Evolutionary conservation across 331 rosid genomes (phyloP).

Genomic region (Ulmus americana): DNA sequence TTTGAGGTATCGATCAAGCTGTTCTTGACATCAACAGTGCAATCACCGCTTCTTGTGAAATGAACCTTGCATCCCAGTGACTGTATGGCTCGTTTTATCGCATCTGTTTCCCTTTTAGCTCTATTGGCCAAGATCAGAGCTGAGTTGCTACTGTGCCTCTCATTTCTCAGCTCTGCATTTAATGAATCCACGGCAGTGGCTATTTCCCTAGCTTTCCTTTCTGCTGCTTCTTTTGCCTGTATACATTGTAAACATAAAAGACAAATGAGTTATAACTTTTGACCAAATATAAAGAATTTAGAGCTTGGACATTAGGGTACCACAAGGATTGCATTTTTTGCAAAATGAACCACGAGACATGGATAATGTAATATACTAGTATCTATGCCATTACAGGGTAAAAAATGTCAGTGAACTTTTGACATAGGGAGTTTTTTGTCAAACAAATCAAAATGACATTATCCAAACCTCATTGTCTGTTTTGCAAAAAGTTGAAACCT

Average conservation of each 20-base stretch:
- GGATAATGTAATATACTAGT: no score
- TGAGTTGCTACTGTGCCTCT: conserved; percentile 57
- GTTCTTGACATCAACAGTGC: conserved; percentile 57
- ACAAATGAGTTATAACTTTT: neutral
- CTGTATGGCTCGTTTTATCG: conserved; percentile 77
- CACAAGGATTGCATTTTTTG: no score
- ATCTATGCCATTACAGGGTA: no score
- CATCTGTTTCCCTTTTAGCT: conserved; percentile 59
- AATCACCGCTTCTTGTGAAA: conserved; percentile 60
- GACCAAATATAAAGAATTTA: no score
- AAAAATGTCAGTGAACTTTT: no score
- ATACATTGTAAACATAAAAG: conserved; percentile 2
- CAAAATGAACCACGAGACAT: no score
- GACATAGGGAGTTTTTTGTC: no score
- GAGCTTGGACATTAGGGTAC: no score
- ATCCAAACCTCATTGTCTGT: no score
- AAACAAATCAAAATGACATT: no score
- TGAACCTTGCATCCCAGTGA: conserved; percentile 84
- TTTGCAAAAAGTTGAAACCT: no score
- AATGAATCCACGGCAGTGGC: conserved; percentile 48
- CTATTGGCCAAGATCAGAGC: conserved; percentile 46
- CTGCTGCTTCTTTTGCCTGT: conserved; percentile 85
- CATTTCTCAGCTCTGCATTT: conserved; percentile 56
- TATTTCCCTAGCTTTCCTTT: conserved; percentile 60
- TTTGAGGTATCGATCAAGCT: conserved; percentile 35